Conservation (phyloP, 108 stramenopile genomes). For the Stephanodiscus triporus region DNA sequence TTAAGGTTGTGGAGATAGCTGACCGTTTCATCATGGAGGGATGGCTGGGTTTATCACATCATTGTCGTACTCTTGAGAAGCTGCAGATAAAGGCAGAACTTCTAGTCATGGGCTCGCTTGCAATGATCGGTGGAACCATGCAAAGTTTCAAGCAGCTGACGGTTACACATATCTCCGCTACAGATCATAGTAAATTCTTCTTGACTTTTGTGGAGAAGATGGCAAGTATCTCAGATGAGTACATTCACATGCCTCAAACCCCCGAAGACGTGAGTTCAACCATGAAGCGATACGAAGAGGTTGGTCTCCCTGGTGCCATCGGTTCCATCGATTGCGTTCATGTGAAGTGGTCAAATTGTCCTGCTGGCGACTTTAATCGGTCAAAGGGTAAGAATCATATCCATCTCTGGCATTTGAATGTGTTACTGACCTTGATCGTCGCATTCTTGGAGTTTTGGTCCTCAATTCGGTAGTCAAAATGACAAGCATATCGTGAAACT, state of each 20-base stretch:
- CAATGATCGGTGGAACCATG: not conserved
- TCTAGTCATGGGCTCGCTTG: not conserved
- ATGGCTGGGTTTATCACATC: not conserved
- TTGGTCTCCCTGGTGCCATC: not conserved
- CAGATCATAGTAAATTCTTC: not conserved
- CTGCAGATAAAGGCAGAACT: not conserved
- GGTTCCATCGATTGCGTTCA: constrained; percentile 16
- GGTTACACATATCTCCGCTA: not conserved
- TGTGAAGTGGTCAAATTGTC: constrained; percentile 17
- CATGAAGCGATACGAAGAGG: not conserved
- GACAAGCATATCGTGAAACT: constrained; percentile 19
- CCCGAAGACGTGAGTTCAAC: not conserved
- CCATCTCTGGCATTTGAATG: constrained; percentile 34
- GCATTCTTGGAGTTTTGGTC: not conserved
- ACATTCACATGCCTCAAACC: no score
- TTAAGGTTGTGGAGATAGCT: no score
- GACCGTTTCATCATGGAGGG: not conserved
- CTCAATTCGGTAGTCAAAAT: constrained; percentile 20
- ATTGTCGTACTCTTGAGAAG: not conserved
- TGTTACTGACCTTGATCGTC: constrained; percentile 1
- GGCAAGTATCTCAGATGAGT: not conserved
- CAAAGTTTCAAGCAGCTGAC: not conserved
- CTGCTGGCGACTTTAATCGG: constrained; percentile 18
- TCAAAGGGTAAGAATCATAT: constrained; percentile 32
- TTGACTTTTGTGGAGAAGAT: not conserved